Evolutionary conservation across 2,329 filamentous ascomycete genomes (phyloP), one percentile per base, ranked within the genome.

Genomic region (Trichoderma semiorbis): DNA sequence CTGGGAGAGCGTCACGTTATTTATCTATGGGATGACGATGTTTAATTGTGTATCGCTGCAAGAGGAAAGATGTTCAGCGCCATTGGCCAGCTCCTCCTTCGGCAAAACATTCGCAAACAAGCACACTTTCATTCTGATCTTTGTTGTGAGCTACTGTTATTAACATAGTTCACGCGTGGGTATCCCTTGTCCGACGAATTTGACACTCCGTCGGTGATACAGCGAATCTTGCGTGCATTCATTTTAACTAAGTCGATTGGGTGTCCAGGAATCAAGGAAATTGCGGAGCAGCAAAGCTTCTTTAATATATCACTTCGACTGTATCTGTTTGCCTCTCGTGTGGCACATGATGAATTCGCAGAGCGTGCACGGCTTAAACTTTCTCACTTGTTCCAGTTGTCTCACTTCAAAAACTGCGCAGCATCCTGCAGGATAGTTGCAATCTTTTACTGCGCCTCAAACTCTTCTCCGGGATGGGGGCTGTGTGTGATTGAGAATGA

Each of bases 1-100:
- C 65, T 86, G 58, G 85, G 85, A 0, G 85, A 86, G 76, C 74
- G 77, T 7, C 80, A 82, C 64, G 76, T 81, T 5, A 73, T 81
- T 7, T 76, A 79, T 55, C 73, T 74, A 10, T 78, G 76, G 77
- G 74, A 77, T 7, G 76, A 75, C 12, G 63, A 63, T 16, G 60
- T 70, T 47, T 69, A 53, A 68, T 18, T 26, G 7, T 3, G 5
- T 12, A 39, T 8, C 28, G 3, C 16, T 10, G 1, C 10, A 28
- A 18, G 11, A 14, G 10, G 14, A 57, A 12, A 66, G 5, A 28
- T 34, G 26, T 18, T 12, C 43, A 12, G 21, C 28, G 3, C 30
- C 11, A n/a, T 36, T 24, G 6, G 43, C 30, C 8, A 55, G 24
- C n/a, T n/a, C n/a, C n/a, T n/a, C n/a, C n/a, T n/a, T n/a, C 14